Conservation (phyloP, 768 basidiomycete species). For the Leucosporidium scottii region DNA sequence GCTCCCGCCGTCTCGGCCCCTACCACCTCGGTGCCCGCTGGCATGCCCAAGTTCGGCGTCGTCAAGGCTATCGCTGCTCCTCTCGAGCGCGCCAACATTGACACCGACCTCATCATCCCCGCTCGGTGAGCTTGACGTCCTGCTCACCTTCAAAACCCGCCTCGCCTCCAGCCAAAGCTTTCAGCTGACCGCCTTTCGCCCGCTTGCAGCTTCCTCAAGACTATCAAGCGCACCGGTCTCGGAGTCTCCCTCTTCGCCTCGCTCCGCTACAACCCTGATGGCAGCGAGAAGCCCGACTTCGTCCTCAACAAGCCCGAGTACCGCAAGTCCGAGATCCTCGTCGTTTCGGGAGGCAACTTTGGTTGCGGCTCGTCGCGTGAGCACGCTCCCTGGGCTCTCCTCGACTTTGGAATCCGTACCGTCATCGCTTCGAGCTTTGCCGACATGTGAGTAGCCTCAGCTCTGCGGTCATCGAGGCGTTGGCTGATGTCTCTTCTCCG, state of each 20-base stretch:
- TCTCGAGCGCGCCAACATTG: conserved; percentile 49
- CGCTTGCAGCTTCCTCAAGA: conserved; percentile 49
- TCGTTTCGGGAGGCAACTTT: conserved; percentile 81
- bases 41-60: conserved; percentile 37
- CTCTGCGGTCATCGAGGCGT: conserved; percentile 54
- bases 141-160: too few species aligned
- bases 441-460: conserved; percentile 51
- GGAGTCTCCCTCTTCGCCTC: conserved; percentile 74
- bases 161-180: too few species aligned
- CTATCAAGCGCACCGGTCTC: conserved; percentile 79
- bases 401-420: conserved; percentile 81
- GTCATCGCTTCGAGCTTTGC: conserved; percentile 83
- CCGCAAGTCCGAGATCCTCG: conserved; percentile 65
- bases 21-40: conserved; percentile 27
- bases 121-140: conserved; percentile 51
- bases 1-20: conserved; percentile 33
- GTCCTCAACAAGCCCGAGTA: conserved; percentile 74
- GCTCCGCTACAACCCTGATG: conserved; percentile 70
- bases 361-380: conserved; percentile 70
- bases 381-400: conserved; percentile 62
- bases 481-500: background rate
- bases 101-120: conserved; percentile 91
- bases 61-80: conserved; percentile 35
- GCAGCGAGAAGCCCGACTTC: conserved; percentile 69
- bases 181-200: background rate